A percentile compares a stretch with the other conserved stretches of the same genome.
These are phyloP conservation scores for Podaxis sp. DNA, from an alignment of 768 basidiomycete species.

Conservation along the genomic window DNA sequence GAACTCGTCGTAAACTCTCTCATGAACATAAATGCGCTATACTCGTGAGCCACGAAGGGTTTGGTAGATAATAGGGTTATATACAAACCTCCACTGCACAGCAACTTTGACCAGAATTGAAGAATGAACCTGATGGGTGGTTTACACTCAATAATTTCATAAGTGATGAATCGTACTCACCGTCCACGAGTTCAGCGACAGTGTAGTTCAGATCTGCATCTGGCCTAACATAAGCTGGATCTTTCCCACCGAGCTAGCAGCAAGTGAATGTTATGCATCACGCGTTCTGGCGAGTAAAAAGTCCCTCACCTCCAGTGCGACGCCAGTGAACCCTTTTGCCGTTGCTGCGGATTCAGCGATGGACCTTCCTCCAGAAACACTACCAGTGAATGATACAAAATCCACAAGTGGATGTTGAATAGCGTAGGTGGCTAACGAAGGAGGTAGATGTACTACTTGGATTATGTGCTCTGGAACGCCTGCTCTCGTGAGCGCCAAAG, in stretches of 20 bases:
- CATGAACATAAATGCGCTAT: conserved; percentile 93
- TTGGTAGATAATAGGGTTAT: not conserved
- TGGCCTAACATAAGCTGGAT: conserved; percentile 90
- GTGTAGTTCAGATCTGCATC: conserved; percentile 88
- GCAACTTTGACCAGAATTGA: conserved; percentile 98
- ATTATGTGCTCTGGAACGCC: conserved; percentile 77
- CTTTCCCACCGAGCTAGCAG: conserved; percentile 88
- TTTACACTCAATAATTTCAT: not conserved
- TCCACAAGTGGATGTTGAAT: conserved; percentile 67
- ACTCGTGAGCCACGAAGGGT: not conserved
- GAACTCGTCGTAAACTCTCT: conserved; percentile 77
- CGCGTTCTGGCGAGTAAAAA: not conserved
- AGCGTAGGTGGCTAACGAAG: conserved; percentile 55
- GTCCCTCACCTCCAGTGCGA: conserved; percentile 70
- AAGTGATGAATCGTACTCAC: conserved; percentile 36
- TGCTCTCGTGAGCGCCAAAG: conserved; percentile 63
- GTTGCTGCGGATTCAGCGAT: conserved; percentile 71
- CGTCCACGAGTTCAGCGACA: conserved; percentile 86
- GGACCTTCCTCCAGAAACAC: conserved; percentile 70
- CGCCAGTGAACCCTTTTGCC: conserved; percentile 78
- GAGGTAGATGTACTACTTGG: conserved; percentile 75
- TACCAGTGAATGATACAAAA: conserved; percentile 92
- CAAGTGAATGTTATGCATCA: not conserved
- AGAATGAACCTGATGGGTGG: conserved; percentile 71
- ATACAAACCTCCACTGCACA: conserved; percentile 80